phyloP scores from a whole-genome alignment of 257 asterid genomes.

The Solanum bulbocastanum region DNA sequence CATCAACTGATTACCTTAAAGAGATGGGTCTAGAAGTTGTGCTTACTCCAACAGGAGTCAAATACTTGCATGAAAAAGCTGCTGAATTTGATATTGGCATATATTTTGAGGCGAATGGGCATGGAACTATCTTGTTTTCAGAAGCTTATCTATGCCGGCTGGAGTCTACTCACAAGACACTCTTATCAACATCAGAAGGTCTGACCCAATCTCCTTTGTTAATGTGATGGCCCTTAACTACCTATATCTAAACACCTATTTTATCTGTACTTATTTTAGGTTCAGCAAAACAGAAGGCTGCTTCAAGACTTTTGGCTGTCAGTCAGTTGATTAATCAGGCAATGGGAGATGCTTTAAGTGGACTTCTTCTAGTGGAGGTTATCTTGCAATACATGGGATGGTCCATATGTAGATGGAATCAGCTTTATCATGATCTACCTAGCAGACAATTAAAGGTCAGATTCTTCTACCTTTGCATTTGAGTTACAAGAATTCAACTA shows the following conservation, averaged over 20 bases:
- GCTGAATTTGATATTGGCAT: slow-evolving; percentile 84
- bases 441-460: slow-evolving; percentile 92
- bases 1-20: slow-evolving; percentile 81
- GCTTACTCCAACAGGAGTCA: slow-evolving; percentile 90
- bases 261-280: slow-evolving; percentile 28
- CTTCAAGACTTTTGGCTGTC: slow-evolving; percentile 68
- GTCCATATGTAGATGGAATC: slow-evolving; percentile 75
- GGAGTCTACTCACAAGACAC: slow-evolving; percentile 37
- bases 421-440: slow-evolving; percentile 80
- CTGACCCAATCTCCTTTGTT: slow-evolving; percentile 2
- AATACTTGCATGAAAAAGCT: slow-evolving; percentile 84
- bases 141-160: slow-evolving; percentile 51
- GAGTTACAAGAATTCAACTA: not conserved
- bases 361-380: slow-evolving; percentile 78
- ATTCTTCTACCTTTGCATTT: not conserved
- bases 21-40: slow-evolving; percentile 66
- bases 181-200: slow-evolving; percentile 58
- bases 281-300: slow-evolving; percentile 67
- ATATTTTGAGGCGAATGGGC: slow-evolving; percentile 97
- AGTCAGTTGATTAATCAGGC: slow-evolving; percentile 90
- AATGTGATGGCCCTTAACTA: not conserved
- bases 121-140: slow-evolving; percentile 88
- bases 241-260: not conserved
- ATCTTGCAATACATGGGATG: slow-evolving; percentile 62
- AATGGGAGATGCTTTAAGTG: slow-evolving; percentile 88